Conservation (phyloP, 2,329 filamentous ascomycete species). For the Lachnellula arida region DNA sequence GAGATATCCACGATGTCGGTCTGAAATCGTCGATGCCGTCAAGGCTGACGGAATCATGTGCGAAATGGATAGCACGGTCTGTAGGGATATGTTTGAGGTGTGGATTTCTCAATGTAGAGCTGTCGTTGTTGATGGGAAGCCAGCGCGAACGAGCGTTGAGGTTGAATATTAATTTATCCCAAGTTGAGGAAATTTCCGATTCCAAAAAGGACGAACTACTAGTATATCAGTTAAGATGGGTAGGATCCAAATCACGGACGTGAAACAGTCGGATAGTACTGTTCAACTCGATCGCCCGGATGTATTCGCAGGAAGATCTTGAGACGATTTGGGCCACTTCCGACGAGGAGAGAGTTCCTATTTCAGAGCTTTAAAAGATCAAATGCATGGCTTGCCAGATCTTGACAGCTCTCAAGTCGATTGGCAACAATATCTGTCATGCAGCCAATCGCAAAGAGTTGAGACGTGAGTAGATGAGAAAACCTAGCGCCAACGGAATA, state of each 20-base stretch:
- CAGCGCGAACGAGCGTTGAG: conserved; percentile 15
- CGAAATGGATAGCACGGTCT: conserved; percentile 17
- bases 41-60: conserved; percentile 32
- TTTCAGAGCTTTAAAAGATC: conserved; percentile 36
- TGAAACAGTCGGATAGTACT: conserved; percentile 25
- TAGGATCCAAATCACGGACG: conserved; percentile 19
- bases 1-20: conserved; percentile 92
- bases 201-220: conserved; percentile 13
- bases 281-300: conserved; percentile 16
- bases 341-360: conserved; percentile 30
- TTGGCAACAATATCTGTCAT: conserved; percentile 36
- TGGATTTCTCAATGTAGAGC: conserved; percentile 11
- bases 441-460: conserved; percentile 40
- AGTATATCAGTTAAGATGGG: conserved; percentile 17
- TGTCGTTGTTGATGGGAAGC: conserved; percentile 16
- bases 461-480: conserved; percentile 24
- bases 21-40: conserved; percentile 31
- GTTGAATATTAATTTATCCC: conserved; percentile 17
- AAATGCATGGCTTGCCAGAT: conserved; percentile 40
- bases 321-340: conserved; percentile 27
- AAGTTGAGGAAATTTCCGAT: conserved; percentile 8
- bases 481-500: conserved; percentile 26
- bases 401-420: conserved; percentile 40
- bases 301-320: conserved; percentile 26
- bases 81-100: conserved; percentile 12